Evolutionary conservation across 2,329 filamentous ascomycete genomes (phyloP).

Genomic region (Fusarium penzigii): DNA sequence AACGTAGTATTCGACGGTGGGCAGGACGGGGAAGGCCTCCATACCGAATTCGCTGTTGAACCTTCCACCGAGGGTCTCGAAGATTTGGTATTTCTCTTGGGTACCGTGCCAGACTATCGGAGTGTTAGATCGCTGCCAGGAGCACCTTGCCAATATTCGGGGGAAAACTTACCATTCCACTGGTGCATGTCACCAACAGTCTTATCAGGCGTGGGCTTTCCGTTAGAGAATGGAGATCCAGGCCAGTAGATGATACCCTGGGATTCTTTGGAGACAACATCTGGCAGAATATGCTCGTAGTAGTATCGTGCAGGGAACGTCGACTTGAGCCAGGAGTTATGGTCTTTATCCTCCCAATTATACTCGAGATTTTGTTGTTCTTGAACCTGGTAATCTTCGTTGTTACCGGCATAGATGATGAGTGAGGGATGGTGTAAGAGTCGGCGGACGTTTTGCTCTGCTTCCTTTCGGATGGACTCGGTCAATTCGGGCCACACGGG

Average conservation of each 20-base stretch:
- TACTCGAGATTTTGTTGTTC: conserved; percentile 69
- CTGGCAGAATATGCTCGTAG: conserved; percentile 72
- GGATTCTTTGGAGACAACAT: background rate
- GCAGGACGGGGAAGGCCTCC: conserved; percentile 61
- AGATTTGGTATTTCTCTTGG: conserved; percentile 72
- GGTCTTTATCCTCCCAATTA: conserved; percentile 68
- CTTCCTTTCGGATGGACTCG: conserved; percentile 60
- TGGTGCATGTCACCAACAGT: conserved; percentile 81
- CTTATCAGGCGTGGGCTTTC: conserved; percentile 57
- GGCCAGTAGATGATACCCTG: conserved; percentile 55
- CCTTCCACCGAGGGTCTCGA: conserved; percentile 67
- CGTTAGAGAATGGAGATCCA: conserved; percentile 64
- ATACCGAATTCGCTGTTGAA: conserved; percentile 85
- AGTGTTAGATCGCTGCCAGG: background rate
- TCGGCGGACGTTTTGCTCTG: conserved; percentile 61
- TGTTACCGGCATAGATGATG: conserved; percentile 79
- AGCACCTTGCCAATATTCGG: background rate
- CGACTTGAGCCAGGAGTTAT: conserved; percentile 69
- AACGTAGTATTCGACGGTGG: conserved; percentile 69
- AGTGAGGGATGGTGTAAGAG: conserved; percentile 65
- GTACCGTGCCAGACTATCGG: conserved; percentile 70
- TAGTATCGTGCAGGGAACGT: conserved; percentile 77
- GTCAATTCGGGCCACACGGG: conserved; percentile 62
- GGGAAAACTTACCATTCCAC: conserved; percentile 48
- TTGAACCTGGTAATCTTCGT: conserved; percentile 76